Base-by-base conservation (phyloP, 345 rosid species). In the Clarkia xantiana region DNA sequence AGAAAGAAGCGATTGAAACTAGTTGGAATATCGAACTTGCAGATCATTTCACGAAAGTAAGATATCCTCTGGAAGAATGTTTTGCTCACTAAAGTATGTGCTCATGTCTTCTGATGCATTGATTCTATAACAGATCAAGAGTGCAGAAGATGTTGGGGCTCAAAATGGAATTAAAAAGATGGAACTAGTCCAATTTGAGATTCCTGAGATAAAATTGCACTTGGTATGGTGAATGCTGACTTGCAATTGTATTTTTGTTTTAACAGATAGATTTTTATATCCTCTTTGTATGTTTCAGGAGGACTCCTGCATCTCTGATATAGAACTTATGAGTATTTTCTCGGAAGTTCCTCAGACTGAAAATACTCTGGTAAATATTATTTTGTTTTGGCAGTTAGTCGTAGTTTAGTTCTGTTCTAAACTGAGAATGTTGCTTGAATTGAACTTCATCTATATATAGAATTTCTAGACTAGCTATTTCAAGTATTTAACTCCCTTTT, bases 161-260 rank as follows among this genome's bases (percentile, higher is more conserved):
- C 68, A 65, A 12, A 52, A 69, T 60, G 47, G 49, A 45, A 9
- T 61, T 51, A 58, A 54, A 55, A 50, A 51, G 42, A 23, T 51
- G 12, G 47, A 72, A 58, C 12, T 18, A 44, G 59, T 82, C 44
- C 62, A 62, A 40, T 77, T 82, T 16, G 95, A 89, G 63, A 70
- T 70, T 22, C 95, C 83, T 0, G 86, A 80, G 76, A 58, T 72
- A 52, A 67, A 58, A 52, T 39, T 36, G 14, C 74, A 66, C 23
- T 54, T 57, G 95, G 95, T 89, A 78, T 55, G 13, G 40, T 45
- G 40, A 53, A 53, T 59, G 42, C 18, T 15, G 47, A 42, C 45
- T n/a, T 20, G 44, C 10, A 15, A 18, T 17, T 18, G 34, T 8
- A 10, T 14, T 0, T 41, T 44, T 22, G 25, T 22, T 22, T 22